These are phyloP conservation scores for Salix koriyanagi DNA, from an alignment of 345 rosid species.

Conservation along the genomic window DNA sequence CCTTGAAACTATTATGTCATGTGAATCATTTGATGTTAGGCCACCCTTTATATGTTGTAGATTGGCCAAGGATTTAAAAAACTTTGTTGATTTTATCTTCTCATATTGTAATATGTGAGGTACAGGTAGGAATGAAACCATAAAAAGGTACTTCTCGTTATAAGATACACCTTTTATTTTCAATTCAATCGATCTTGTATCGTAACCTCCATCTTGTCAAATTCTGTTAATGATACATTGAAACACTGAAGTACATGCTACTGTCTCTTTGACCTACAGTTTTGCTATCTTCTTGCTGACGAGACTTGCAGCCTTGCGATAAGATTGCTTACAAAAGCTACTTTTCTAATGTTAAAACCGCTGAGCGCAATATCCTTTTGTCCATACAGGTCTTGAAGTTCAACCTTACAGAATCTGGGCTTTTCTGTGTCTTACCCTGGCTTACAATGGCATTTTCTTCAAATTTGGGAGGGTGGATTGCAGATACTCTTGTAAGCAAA, in stretches of 20 bases:
- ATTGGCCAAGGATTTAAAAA: background rate
- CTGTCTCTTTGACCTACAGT: background rate
- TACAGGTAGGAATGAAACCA: background rate
- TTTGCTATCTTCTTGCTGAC: background rate
- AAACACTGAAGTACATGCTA: background rate
- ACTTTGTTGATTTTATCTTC: background rate
- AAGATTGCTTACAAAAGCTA: background rate
- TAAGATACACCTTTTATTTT: background rate
- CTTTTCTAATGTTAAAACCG: conserved; percentile 4
- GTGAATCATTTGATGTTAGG: background rate
- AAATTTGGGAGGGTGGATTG: conserved; percentile 94
- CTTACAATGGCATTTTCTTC: conserved; percentile 95
- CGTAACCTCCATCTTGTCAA: background rate
- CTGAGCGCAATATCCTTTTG: background rate
- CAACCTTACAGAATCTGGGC: conserved; percentile 86
- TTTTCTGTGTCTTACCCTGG: conserved; percentile 83
- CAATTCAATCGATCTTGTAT: background rate
- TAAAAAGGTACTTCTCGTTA: background rate
- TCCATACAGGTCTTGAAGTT: conserved; percentile 67
- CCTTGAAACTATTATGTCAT: background rate
- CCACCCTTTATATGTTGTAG: background rate
- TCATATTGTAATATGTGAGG: background rate
- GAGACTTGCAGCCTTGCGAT: background rate
- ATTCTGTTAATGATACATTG: background rate
- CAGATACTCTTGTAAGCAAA: conserved; percentile 81